These are phyloP conservation scores for Isochrysis galbana DNA, from an alignment of 78 protist genomes.

Conservation along the genomic window DNA sequence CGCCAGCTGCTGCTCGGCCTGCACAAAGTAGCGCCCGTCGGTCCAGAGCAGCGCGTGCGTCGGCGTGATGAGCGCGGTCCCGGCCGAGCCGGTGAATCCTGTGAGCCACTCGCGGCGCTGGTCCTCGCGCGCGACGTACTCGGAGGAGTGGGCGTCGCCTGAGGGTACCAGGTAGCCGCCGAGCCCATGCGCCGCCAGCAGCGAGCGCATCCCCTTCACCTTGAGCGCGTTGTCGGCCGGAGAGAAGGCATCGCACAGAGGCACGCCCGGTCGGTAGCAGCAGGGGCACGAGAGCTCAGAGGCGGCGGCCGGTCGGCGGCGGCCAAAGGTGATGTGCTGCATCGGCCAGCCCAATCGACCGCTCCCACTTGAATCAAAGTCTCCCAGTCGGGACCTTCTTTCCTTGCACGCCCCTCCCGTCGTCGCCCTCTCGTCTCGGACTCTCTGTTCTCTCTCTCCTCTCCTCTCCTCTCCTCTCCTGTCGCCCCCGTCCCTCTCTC, in stretches of 20 bases:
- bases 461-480: too few relatives aligned
- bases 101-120: slow-evolving; percentile 69
- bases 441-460: too few relatives aligned
- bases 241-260: background rate
- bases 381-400: too few relatives aligned
- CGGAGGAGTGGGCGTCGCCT: slow-evolving; percentile 40
- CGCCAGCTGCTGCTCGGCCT: slow-evolving; percentile 78
- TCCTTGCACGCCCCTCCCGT: too few relatives aligned
- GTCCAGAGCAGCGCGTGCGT: slow-evolving; percentile 82
- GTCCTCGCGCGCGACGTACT: slow-evolving; percentile 73
- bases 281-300: background rate
- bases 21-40: slow-evolving; percentile 81
- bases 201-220: background rate
- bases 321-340: too few relatives aligned
- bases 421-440: too few relatives aligned
- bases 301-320: too few relatives aligned
- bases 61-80: slow-evolving; percentile 73
- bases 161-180: background rate
- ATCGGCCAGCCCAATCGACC: too few relatives aligned
- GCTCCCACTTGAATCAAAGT: too few relatives aligned
- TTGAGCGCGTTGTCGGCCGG: background rate
- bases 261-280: slow-evolving; percentile 18
- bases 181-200: background rate
- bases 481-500: too few relatives aligned
- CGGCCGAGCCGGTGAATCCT: slow-evolving; percentile 88